Conservation (phyloP, 1,139 yeast species). For the Trichomonascaceae sp. region DNA sequence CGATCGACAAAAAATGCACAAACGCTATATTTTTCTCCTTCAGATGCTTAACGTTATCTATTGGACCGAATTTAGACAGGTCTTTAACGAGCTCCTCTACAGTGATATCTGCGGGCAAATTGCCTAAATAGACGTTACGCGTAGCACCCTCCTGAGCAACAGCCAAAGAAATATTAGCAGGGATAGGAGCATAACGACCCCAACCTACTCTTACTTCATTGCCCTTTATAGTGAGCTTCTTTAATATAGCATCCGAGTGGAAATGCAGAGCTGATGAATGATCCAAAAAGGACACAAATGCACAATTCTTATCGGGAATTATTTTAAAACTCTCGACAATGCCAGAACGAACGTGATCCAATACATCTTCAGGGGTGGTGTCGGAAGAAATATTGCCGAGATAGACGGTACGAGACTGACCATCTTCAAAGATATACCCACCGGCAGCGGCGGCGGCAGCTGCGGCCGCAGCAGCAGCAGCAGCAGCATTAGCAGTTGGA, state of each 20-base stretch:
- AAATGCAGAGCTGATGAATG: conserved; percentile 38
- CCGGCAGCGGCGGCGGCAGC: conserved; percentile 12
- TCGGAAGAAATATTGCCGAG: conserved; percentile 85
- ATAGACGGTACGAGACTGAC: conserved; percentile 59
- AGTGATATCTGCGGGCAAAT: conserved; percentile 51
- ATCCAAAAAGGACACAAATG: conserved; percentile 44
- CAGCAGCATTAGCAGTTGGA: conserved; percentile 7
- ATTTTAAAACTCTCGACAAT: conserved; percentile 66
- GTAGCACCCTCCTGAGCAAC: conserved; percentile 87
- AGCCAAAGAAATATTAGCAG: conserved; percentile 64
- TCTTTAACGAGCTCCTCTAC: conserved; percentile 61
- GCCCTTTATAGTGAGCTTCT: conserved; percentile 40
- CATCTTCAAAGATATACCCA: conserved; percentile 13
- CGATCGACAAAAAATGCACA: conserved; percentile 70
- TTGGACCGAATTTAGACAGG: conserved; percentile 67
- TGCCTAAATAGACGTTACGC: conserved; percentile 81
- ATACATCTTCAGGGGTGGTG: conserved; percentile 69
- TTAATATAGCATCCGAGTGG: conserved; percentile 49
- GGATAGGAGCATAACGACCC: conserved; percentile 60
- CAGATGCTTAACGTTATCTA: conserved; percentile 72
- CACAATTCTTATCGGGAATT: conserved; percentile 44
- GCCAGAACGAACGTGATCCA: conserved; percentile 89
- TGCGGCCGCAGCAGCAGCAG: conserved; percentile 8
- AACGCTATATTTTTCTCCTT: conserved; percentile 73
- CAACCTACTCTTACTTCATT: conserved; percentile 53